These are phyloP conservation scores for Mortierella sp. DNA, from an alignment of 371 early-diverging fungal species.

Conservation along the genomic window DNA sequence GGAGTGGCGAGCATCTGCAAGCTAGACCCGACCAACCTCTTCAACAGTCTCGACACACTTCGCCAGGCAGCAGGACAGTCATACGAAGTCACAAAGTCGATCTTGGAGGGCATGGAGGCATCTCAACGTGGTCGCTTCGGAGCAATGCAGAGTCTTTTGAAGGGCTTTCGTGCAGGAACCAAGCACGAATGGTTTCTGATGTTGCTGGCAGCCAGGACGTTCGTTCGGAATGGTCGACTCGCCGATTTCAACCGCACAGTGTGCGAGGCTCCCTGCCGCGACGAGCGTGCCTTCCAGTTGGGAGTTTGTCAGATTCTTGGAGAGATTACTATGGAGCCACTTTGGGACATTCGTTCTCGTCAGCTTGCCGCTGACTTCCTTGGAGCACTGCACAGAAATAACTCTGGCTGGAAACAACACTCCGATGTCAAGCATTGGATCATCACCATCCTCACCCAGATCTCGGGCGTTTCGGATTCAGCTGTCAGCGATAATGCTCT, in stretches of 20 bases:
- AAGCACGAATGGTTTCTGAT: neutral
- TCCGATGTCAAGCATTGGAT: neutral
- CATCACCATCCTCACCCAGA: neutral
- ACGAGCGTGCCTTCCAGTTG: neutral
- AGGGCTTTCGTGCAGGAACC: neutral
- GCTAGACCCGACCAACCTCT: neutral
- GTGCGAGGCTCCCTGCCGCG: constrained; percentile 3
- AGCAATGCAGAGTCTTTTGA: no score
- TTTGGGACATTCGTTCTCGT: neutral
- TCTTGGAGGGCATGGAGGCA: neutral
- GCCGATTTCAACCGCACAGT: neutral
- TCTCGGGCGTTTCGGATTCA: neutral
- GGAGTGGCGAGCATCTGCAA: neutral
- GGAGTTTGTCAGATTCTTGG: constrained; percentile 5
- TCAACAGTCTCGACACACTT: neutral
- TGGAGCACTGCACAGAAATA: neutral
- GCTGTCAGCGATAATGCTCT: neutral
- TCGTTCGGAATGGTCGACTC: neutral
- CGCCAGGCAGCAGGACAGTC: neutral
- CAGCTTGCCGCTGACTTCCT: constrained; percentile 4
- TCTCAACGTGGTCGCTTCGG: no score
- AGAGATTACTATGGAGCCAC: neutral
- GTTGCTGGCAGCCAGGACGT: neutral
- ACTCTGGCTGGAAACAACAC: neutral
- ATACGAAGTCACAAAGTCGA: neutral